Evolutionary conservation across 1,139 yeast genomes (phyloP).

Genomic region (Blastobotrys indianensis): DNA sequence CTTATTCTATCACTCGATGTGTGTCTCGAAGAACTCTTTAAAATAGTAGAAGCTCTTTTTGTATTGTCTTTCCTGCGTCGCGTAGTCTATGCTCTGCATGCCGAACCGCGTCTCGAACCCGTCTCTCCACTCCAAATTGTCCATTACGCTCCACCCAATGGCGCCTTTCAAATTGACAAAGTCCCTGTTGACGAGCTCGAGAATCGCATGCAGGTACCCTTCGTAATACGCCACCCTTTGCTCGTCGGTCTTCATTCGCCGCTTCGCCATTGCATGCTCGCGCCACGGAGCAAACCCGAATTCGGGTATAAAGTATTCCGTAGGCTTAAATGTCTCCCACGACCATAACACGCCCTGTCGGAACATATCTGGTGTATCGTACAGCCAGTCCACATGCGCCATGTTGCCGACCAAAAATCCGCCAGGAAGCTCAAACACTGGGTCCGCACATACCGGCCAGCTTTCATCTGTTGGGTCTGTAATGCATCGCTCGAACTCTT

Average conservation of each 20-base stretch:
- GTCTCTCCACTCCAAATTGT: conserved; percentile 37
- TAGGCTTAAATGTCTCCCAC: conserved; percentile 22
- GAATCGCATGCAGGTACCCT: conserved; percentile 31
- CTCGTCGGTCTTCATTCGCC: conserved; percentile 32
- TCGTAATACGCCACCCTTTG: conserved; percentile 33
- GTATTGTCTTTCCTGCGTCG: conserved; percentile 32
- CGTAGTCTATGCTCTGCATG: conserved; percentile 35
- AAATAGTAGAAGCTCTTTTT: conserved; percentile 36
- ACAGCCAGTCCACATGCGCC: conserved; percentile 27
- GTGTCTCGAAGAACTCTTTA: conserved; percentile 20
- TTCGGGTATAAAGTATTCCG: conserved; percentile 29
- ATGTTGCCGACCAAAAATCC: conserved; percentile 35
- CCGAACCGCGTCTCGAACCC: conserved; percentile 34
- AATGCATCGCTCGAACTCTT: conserved; percentile 27
- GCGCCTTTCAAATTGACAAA: conserved; percentile 34
- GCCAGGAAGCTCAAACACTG: conserved; percentile 21
- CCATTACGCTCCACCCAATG: conserved; percentile 37
- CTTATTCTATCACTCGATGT: conserved; percentile 5
- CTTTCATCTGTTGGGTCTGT: conserved; percentile 13
- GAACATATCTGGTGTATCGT: conserved; percentile 22
- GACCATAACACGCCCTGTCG: conserved; percentile 25
- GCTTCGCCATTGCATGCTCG: conserved; percentile 30
- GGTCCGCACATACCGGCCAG: conserved; percentile 23
- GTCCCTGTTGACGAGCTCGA: conserved; percentile 30
- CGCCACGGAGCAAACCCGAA: conserved; percentile 37